A percentile compares a stretch with the other conserved stretches of the same genome.
Evolutionary conservation across 106 monocot genomes (phyloP).

Genomic region (Dactylorhiza incarnata): DNA sequence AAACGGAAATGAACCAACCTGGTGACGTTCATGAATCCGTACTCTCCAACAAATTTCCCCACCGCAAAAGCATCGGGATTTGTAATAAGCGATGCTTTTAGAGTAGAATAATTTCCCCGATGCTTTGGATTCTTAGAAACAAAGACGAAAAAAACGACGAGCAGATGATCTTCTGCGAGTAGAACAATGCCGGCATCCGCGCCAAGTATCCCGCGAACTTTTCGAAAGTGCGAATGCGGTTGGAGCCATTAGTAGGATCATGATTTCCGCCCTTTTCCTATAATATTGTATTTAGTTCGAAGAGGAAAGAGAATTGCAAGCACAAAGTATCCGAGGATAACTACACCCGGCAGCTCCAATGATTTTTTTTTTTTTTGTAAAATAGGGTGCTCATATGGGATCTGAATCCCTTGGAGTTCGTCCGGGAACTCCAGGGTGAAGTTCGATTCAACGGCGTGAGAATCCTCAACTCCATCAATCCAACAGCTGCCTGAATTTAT

Average conservation of each 20-base stretch:
- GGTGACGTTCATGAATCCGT: slow-evolving; percentile 96
- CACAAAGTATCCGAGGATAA: no score
- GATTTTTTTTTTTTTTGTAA: no score
- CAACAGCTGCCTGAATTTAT: no score
- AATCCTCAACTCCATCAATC: no score
- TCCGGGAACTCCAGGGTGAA: no score
- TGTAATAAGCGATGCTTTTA: slow-evolving; percentile 47
- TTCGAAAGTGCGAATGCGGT: not conserved
- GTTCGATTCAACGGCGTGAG: no score
- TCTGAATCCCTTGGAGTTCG: no score
- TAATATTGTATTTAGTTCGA: not conserved
- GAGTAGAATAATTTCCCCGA: not conserved
- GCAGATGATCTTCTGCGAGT: not conserved
- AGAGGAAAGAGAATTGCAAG: not conserved
- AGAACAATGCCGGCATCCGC: not conserved
- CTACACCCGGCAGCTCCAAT: no score
- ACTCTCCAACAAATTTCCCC: slow-evolving; percentile 80
- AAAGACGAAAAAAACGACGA: not conserved
- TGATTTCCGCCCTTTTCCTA: not conserved
- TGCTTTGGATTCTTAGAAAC: not conserved
- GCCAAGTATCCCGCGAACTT: not conserved
- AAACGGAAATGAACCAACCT: slow-evolving; percentile 28
- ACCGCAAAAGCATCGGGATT: slow-evolving; percentile 74
- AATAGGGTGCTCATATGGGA: no score
- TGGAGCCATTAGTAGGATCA: not conserved